Base-by-base conservation (phyloP, 2,329 filamentous ascomycete genomes). In the Trichoderma endophyticum region DNA sequence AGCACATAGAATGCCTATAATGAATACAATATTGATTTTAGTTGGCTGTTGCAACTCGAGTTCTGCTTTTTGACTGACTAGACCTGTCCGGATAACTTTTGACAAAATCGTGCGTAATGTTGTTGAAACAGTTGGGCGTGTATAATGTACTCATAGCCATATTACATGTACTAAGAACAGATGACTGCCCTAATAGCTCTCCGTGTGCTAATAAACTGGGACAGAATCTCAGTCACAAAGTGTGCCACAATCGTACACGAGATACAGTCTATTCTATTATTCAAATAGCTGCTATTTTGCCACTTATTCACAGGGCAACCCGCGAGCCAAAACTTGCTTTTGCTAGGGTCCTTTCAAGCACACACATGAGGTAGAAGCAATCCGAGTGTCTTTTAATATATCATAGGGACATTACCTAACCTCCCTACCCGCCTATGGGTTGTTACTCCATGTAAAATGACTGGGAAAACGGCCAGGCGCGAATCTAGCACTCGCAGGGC, bases 381-480 rank as follows among this genome's bases (percentile, higher is more conserved):
- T 75, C 73, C 80, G 75, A 62, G 61, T 68, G 57, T 75, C 75
- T 75, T 81, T 80, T 79, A 76, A 75, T 78, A 77, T 81, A 80
- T 79, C 78, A 78, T 78, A 79, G 80, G 79, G 79, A 81, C 78
- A 80, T 81, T 80, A 80, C 79, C 80, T 79, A 80, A 81, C 79
- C 80, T 71, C 71, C 71, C 51, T 72, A 80, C 78, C 81, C 82
- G 78, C 80, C 81, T 79, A 79, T 73, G 72, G 78, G 78, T 82
- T 82, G 79, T 81, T 84, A 82, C 82, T 82, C 82, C 81, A 82
- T 81, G 81, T 82, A 79, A 77, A 77, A 82, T 81, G 81, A 83
- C 80, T 78, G 78, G 82, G 82, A 82, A 75, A 82, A 81, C 82
- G 80, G 57, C 79, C 78, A 80, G 78, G 78, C 77, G 79, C 76